phyloP scores from a whole-genome alignment of 2,329 filamentous ascomycete species.

The Nigrograna mackinnonii region DNA sequence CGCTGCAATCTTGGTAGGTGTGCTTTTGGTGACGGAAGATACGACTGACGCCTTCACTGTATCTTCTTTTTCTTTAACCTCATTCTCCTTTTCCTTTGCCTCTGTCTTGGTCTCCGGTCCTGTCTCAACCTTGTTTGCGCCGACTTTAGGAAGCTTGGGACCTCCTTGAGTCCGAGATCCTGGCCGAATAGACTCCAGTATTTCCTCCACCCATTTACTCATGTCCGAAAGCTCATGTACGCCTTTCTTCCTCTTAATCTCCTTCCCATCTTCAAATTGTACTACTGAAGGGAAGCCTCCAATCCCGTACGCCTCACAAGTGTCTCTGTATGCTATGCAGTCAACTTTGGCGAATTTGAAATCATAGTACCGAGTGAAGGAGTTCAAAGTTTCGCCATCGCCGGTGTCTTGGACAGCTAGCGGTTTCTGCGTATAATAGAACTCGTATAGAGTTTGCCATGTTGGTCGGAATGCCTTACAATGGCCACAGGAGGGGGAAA shows the following conservation, averaged over 20 bases:
- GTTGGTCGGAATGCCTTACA: slow-evolving; percentile 80
- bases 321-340: slow-evolving; percentile 80
- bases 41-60: no score
- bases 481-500: slow-evolving; percentile 63
- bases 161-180: slow-evolving; percentile 73
- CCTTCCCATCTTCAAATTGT: slow-evolving; percentile 78
- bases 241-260: slow-evolving; percentile 66
- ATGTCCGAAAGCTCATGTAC: slow-evolving; percentile 68
- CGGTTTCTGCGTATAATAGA: slow-evolving; percentile 86
- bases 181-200: slow-evolving; percentile 76
- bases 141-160: slow-evolving; percentile 71
- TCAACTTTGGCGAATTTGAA: slow-evolving; percentile 87
- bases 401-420: slow-evolving; percentile 55
- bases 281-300: slow-evolving; percentile 74
- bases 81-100: slow-evolving; percentile 36
- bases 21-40: slow-evolving; percentile 23
- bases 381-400: slow-evolving; percentile 57
- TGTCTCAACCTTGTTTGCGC: slow-evolving; percentile 58
- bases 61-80: slow-evolving; percentile 7
- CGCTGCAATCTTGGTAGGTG: slow-evolving; percentile 35
- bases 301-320: slow-evolving; percentile 71
- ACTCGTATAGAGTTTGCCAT: slow-evolving; percentile 94
- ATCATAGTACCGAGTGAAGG: slow-evolving; percentile 82
- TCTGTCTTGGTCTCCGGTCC: slow-evolving; percentile 39
- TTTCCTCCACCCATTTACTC: slow-evolving; percentile 73